Evolutionary conservation across 1,284 basidiomycete species (phyloP), one percentile per base, ranked within the genome.

Genomic region (Pulchroboletus neoregius): DNA sequence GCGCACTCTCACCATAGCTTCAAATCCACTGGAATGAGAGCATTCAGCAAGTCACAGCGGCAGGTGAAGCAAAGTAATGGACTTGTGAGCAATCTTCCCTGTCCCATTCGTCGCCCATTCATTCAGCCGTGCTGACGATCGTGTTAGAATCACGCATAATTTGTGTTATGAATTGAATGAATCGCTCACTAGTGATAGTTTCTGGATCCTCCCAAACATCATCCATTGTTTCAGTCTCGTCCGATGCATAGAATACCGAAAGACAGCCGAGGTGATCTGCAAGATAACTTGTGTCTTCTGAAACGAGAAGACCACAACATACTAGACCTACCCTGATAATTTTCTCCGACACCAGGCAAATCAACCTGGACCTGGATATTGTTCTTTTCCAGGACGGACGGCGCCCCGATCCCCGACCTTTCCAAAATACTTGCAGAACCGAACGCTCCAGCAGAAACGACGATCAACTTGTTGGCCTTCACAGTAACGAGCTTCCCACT

Each of bases 291-390:
- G 4, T 15, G 5, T 20, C 11, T 28, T 30, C 10, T 5, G 18
- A 12, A 30, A 20, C 2, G 3, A 20, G 12, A 5, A 22, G 0
- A 16, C 0, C 11, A 22, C 12, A 22, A 11, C 6, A 2, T 6
- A 18, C 3, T 0, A 11, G 20, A 37, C 43, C 12, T 45, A 74
- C 79, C 79, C 59, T 74, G 70, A 48, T 75, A 78, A 20, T 73
- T 67, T 51, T 78, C 73, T 6, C 82, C 82, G 0, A 84, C 80
- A 4, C 79, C 79, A 5, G 74, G 74, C 5, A 82, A 63, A 35
- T 80, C 71, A 6, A 80, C 52, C 1, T 73, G 22, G 12, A 66
- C 61, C 12, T 53, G 31, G 20, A 84, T 61, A 2, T 69, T 70
- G 34, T 68, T 57, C 40, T 69, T 65, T 32, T 69, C 55, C 10